Percentiles rank a stretch among this genome's conserved stretches.
Evolutionary conservation across 257 asterid species (phyloP).

Genomic region (Nicotiana knightiana): DNA sequence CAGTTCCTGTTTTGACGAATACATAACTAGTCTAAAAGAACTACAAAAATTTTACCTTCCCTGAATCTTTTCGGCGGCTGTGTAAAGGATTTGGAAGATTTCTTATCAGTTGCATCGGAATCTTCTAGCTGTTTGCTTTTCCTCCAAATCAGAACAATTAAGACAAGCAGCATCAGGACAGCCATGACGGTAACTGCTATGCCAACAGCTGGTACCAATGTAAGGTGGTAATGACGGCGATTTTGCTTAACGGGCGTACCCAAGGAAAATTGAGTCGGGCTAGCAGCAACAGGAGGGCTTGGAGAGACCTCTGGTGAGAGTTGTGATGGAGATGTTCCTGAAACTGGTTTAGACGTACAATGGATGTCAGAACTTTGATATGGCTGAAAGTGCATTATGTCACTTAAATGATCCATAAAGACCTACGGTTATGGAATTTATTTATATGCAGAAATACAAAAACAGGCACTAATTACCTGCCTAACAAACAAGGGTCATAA

Average conservation of each 20-base stretch:
- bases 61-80: conserved; percentile 51
- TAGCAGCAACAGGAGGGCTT: conserved; percentile 44
- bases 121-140: conserved; percentile 64
- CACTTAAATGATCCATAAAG: not conserved
- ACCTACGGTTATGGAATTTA: not conserved
- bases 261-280: conserved; percentile 58
- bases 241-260: conserved; percentile 30
- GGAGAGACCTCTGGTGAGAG: conserved; percentile 55
- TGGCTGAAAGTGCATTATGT: not conserved
- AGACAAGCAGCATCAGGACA: conserved; percentile 40
- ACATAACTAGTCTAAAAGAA: not conserved
- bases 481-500: not conserved
- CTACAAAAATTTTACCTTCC: conserved; percentile 44
- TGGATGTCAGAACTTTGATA: not conserved
- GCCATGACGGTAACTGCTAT: conserved; percentile 60
- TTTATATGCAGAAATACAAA: not conserved
- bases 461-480: not conserved
- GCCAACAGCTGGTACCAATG: conserved; percentile 54
- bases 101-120: conserved; percentile 30
- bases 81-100: conserved; percentile 37
- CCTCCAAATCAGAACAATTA: conserved; percentile 54
- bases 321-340: conserved; percentile 40
- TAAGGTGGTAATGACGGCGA: conserved; percentile 51
- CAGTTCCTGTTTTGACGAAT: not conserved
- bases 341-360: conserved; percentile 9